Percentiles rank a stretch among this genome's conserved stretches.
phyloP scores from a whole-genome alignment of 1,284 basidiomycete genomes.

The Phylloporus gajari region DNA sequence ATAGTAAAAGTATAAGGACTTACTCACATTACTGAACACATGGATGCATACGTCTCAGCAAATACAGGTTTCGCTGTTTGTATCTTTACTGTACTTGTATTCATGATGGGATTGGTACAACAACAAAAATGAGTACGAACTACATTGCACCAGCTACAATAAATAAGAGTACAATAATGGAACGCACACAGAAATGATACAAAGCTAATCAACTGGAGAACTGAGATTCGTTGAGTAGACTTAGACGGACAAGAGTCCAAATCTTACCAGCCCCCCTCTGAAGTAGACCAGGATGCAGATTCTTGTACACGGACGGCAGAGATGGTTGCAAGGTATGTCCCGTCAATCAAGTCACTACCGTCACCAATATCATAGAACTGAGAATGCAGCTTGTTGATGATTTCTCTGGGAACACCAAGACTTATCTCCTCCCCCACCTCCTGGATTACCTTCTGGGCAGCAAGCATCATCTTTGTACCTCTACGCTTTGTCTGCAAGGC shows the following conservation, averaged over 20 bases:
- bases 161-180: too few species aligned
- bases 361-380: neutral
- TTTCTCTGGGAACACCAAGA: neutral
- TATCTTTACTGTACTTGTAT: too few species aligned
- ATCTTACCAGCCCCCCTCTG: neutral
- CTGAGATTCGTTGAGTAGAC: neutral
- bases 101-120: too few species aligned
- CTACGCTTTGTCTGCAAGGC: neutral
- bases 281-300: neutral
- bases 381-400: neutral
- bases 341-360: neutral
- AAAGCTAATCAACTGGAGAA: too few species aligned
- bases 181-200: too few species aligned
- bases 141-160: too few species aligned
- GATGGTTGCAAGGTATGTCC: neutral
- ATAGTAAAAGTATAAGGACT: too few species aligned
- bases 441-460: neutral
- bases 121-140: too few species aligned
- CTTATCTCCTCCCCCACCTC: neutral
- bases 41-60: too few species aligned
- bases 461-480: neutral
- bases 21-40: too few species aligned
- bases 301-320: neutral
- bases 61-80: too few species aligned
- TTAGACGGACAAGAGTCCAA: neutral